Percentiles rank a stretch among this genome's conserved stretches.
These are phyloP conservation scores for Cladorrhinum sp. DNA, from an alignment of 2,329 filamentous ascomycete genomes.

Conservation along the genomic window DNA sequence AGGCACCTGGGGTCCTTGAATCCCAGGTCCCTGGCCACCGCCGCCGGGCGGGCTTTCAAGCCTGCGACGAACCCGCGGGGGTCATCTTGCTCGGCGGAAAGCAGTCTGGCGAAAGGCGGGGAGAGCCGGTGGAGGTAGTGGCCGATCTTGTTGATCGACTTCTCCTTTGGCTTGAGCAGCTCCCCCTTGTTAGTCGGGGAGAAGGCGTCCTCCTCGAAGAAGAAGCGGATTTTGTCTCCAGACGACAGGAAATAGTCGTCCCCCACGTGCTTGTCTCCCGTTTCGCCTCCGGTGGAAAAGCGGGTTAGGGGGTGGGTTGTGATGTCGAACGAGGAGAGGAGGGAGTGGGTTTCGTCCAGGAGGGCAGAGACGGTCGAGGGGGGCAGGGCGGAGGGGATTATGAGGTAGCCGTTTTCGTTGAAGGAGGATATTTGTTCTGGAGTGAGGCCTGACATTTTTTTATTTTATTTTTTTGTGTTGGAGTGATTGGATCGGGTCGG, in stretches of 20 bases:
- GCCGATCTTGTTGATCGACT: constrained; percentile 86
- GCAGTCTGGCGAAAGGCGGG: constrained; percentile 59
- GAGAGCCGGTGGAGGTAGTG: constrained; percentile 72
- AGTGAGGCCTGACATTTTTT: constrained; percentile 57
- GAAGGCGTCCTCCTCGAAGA: constrained; percentile 96
- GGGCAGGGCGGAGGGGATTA: constrained; percentile 74
- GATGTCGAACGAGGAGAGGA: constrained; percentile 76
- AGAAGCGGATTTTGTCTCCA: constrained; percentile 91
- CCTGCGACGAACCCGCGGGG: constrained; percentile 29
- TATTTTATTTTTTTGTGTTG: neutral
- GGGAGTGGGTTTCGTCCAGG: constrained; percentile 67
- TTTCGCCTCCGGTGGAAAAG: constrained; percentile 80
- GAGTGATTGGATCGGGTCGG: neutral
- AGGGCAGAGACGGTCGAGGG: constrained; percentile 63
- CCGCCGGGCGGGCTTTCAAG: constrained; percentile 45
- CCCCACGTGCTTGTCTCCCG: constrained; percentile 70
- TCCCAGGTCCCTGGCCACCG: constrained; percentile 67
- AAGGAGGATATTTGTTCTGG: constrained; percentile 69
- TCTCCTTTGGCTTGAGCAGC: constrained; percentile 74
- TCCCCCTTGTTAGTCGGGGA: constrained; percentile 51
- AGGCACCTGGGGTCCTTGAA: constrained; percentile 74
- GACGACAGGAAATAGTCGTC: constrained; percentile 91
- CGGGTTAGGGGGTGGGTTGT: constrained; percentile 85
- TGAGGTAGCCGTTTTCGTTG: constrained; percentile 80
- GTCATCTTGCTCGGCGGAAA: constrained; percentile 49